A percentile compares a stretch with the other conserved stretches of the same genome.
Conservation (phyloP, 768 basidiomycete species). For the Pleurotus eryngii region DNA sequence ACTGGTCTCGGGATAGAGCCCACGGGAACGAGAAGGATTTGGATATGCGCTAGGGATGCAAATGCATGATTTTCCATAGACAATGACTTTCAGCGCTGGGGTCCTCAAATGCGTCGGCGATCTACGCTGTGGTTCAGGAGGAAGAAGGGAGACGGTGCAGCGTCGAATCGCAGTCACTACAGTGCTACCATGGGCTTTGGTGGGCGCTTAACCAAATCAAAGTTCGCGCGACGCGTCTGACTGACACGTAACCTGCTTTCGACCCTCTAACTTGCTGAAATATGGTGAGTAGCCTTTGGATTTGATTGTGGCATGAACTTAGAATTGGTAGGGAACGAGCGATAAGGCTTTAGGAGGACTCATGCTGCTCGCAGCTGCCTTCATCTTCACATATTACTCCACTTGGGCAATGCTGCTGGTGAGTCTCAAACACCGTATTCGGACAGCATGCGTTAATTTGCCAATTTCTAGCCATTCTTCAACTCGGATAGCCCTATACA, state of each 20-base stretch:
- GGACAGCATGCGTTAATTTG: constrained; percentile 2
- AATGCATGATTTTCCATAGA: constrained; percentile 71
- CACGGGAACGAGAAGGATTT: constrained; percentile 83
- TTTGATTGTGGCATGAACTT: background rate
- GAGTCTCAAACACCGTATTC: constrained; percentile 22
- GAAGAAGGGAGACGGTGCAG: too few species aligned
- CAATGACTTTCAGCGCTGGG: background rate
- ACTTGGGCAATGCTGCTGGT: constrained; percentile 88
- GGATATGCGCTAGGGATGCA: constrained; percentile 81
- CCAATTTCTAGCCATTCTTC: constrained; percentile 67
- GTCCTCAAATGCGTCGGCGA: background rate
- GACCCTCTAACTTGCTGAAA: constrained; percentile 1
- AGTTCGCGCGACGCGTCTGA: constrained; percentile 8
- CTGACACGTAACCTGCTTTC: constrained; percentile 5
- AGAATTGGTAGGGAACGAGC: constrained; percentile 56
- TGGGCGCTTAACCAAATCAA: constrained; percentile 5
- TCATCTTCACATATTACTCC: constrained; percentile 88
- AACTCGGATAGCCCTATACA: constrained; percentile 72
- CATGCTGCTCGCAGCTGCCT: constrained; percentile 76
- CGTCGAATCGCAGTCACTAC: too few species aligned
- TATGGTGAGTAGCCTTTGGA: constrained; percentile 16
- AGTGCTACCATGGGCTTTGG: background rate
- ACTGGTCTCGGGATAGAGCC: constrained; percentile 65
- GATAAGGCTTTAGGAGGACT: constrained; percentile 78
- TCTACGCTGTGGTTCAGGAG: too few species aligned